Percentiles rank a stretch among this genome's conserved stretches.
These are phyloP conservation scores for Plasmodium inui DNA, from an alignment of 169 alveolate species.

Conservation along the genomic window DNA sequence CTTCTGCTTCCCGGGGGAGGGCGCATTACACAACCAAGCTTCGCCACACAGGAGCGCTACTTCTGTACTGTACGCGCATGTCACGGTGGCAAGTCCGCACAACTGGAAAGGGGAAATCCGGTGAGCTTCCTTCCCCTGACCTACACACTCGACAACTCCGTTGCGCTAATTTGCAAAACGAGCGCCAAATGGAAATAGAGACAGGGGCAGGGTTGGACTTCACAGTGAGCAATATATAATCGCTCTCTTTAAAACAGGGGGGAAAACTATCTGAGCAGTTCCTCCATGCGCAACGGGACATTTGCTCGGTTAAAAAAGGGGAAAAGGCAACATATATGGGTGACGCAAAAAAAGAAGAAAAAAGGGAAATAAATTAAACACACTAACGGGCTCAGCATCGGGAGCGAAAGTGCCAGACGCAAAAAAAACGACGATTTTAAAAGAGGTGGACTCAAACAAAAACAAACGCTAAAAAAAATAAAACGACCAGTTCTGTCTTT, in stretches of 20 bases:
- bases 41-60: neutral
- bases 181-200: too few relatives aligned
- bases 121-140: neutral
- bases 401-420: neutral
- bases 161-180: too few relatives aligned
- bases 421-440: neutral
- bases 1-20: neutral
- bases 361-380: neutral
- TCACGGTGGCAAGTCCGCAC: neutral
- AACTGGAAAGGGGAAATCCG: neutral
- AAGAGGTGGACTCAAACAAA: neutral
- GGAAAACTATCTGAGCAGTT: too few relatives aligned
- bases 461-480: neutral
- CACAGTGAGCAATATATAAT: too few relatives aligned
- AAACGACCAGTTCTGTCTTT: constrained; percentile 1
- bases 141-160: too few relatives aligned
- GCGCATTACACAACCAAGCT: neutral
- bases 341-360: neutral
- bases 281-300: neutral
- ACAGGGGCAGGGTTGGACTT: too few relatives aligned
- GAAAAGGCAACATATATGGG: neutral
- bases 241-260: too few relatives aligned
- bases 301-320: neutral
- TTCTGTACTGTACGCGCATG: neutral
- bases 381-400: neutral